These are phyloP conservation scores for Balansia obtecta DNA, from an alignment of 2,329 filamentous ascomycete genomes.

Conservation along the genomic window DNA sequence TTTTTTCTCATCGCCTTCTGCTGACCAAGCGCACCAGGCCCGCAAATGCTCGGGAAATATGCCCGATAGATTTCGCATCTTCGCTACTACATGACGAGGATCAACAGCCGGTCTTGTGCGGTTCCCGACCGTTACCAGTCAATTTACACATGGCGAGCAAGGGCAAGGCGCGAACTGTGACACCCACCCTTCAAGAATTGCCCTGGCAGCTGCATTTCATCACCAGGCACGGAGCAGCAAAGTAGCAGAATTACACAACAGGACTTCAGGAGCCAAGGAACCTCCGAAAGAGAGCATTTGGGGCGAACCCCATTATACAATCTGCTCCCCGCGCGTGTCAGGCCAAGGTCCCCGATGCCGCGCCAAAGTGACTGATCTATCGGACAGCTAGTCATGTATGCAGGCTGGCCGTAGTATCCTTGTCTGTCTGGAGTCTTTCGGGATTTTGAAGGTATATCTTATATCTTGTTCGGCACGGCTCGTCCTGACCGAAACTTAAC, in stretches of 20 bases:
- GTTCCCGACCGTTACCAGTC: not conserved
- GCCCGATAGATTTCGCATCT: constrained; percentile 5
- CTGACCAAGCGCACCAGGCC: not conserved
- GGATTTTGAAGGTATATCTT: not conserved
- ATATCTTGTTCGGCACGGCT: not conserved
- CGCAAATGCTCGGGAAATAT: not conserved
- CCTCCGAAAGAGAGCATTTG: too few species aligned
- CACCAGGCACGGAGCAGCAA: not conserved
- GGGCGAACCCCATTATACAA: too few species aligned
- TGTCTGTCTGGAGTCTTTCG: not conserved
- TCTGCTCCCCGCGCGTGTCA: too few species aligned
- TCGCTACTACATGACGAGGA: not conserved
- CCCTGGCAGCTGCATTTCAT: not conserved
- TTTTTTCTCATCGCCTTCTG: not conserved
- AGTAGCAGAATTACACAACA: too few species aligned
- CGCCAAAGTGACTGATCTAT: not conserved
- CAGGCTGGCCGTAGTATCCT: not conserved
- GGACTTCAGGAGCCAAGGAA: too few species aligned
- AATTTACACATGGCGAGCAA: not conserved
- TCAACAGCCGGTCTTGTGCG: not conserved
- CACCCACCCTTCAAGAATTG: not conserved
- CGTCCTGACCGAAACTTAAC: not conserved
- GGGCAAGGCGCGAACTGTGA: not conserved
- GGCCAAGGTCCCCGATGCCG: not conserved
- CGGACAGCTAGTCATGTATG: not conserved